A percentile compares a stretch with the other conserved stretches of the same genome.
phyloP scores from a whole-genome alignment of 2,329 filamentous ascomycete genomes.

The Ascochyta rabiei region DNA sequence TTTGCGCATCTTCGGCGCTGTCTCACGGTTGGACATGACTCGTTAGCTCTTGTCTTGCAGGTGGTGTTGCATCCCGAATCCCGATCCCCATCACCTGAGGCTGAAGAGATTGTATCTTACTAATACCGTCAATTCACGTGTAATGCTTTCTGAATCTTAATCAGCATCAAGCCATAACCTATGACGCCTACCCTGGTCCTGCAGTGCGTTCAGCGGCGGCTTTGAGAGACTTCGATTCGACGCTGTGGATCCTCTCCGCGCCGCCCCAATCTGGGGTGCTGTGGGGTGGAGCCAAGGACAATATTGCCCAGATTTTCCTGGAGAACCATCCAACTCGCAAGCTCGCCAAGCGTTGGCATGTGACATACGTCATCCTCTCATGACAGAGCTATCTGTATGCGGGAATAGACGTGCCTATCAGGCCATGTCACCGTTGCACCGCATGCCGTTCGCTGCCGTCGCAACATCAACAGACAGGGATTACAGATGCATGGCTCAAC shows the following conservation, averaged over 20 bases:
- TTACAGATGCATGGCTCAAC: background rate
- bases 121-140: background rate
- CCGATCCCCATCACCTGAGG: background rate
- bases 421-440: conserved; percentile 2
- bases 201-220: conserved; percentile 13
- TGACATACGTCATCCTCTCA: conserved; percentile 16
- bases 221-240: conserved; percentile 1
- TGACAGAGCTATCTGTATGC: conserved; percentile 2
- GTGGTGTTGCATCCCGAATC: background rate
- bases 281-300: conserved; percentile 13
- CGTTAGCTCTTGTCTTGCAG: conserved; percentile 1
- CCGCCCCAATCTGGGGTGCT: conserved; percentile 11
- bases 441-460: conserved; percentile 1
- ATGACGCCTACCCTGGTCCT: conserved; percentile 3
- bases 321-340: conserved; percentile 1
- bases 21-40: conserved; percentile 10
- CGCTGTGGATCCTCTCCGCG: conserved; percentile 9
- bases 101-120: background rate
- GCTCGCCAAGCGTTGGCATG: conserved; percentile 14
- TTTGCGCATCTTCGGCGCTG: conserved; percentile 8
- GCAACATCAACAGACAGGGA: conserved; percentile 3
- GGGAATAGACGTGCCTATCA: conserved; percentile 9
- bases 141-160: background rate
- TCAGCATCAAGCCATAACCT: conserved; percentile 1
- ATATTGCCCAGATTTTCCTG: background rate